Conservation (phyloP, 768 basidiomycete species). For the Kwoniella dejecticola region DNA sequence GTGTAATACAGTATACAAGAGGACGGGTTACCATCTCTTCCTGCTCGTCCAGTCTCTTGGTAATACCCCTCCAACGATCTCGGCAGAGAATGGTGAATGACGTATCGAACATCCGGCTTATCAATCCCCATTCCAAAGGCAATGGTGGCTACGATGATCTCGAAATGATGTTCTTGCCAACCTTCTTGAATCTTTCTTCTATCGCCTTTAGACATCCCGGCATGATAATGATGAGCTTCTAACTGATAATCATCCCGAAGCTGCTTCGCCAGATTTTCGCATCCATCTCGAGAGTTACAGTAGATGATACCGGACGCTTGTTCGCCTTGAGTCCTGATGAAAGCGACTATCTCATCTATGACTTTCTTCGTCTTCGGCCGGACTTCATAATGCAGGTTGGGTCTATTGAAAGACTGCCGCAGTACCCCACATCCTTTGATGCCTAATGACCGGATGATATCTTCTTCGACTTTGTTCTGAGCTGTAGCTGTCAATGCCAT, state of each 20-base stretch:
- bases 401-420: constrained; percentile 85
- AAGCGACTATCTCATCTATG: constrained; percentile 66
- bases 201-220: constrained; percentile 67
- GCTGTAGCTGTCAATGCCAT: constrained; percentile 98
- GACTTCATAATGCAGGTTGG: constrained; percentile 81
- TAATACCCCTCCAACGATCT: constrained; percentile 84
- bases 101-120: constrained; percentile 58
- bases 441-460: constrained; percentile 73
- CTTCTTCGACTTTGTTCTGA: constrained; percentile 71
- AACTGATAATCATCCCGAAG: constrained; percentile 65
- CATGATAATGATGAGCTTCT: constrained; percentile 80
- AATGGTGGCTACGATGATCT: constrained; percentile 91
- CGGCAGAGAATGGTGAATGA: constrained; percentile 83
- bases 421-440: constrained; percentile 66
- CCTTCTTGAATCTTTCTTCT: constrained; percentile 66
- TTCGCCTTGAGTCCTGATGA: constrained; percentile 65
- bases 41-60: constrained; percentile 96
- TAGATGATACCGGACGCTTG: constrained; percentile 77
- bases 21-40: constrained; percentile 80
- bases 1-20: constrained; percentile 81
- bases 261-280: constrained; percentile 75
- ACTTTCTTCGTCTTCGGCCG: constrained; percentile 61
- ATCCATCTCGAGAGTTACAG: constrained; percentile 68
- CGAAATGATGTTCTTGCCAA: constrained; percentile 73
- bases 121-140: constrained; percentile 90